phyloP scores from a whole-genome alignment of 495 filamentous ascomycete species.

The Penicillium herquei region DNA sequence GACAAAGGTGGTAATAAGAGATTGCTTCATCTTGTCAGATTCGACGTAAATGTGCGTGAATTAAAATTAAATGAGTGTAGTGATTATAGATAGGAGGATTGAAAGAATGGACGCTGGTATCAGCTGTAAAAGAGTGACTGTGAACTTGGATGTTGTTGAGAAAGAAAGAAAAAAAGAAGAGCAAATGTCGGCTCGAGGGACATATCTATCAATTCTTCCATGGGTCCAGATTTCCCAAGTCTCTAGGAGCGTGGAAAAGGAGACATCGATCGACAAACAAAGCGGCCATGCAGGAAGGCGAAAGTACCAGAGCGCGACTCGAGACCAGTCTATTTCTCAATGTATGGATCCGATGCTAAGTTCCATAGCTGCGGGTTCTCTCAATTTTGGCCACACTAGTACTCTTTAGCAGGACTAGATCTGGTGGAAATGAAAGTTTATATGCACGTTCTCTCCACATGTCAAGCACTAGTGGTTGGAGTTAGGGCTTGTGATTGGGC shows the following conservation, averaged over 20 bases:
- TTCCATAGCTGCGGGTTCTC: neutral
- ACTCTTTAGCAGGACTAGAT: neutral
- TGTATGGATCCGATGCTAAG: neutral
- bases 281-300: neutral
- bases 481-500: too few relatives aligned
- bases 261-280: neutral
- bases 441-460: neutral
- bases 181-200: neutral
- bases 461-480: too few relatives aligned
- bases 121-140: slow-evolving; percentile 27
- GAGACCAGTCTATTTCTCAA: neutral
- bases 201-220: neutral
- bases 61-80: slow-evolving; percentile 7
- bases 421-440: neutral
- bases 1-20: slow-evolving; percentile 25
- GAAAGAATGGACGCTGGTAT: slow-evolving; percentile 28
- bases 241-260: neutral
- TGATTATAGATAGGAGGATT: neutral
- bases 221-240: neutral
- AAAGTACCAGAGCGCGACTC: neutral
- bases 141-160: slow-evolving; percentile 4
- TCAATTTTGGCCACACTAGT: neutral
- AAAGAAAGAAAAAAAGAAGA: neutral
- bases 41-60: slow-evolving; percentile 15
- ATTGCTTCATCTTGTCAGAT: slow-evolving; percentile 31